Percentiles rank a stretch among this genome's conserved stretches.
Evolutionary conservation across 495 filamentous ascomycete species (phyloP).

Genomic region (Bacidia gigantensis): DNA sequence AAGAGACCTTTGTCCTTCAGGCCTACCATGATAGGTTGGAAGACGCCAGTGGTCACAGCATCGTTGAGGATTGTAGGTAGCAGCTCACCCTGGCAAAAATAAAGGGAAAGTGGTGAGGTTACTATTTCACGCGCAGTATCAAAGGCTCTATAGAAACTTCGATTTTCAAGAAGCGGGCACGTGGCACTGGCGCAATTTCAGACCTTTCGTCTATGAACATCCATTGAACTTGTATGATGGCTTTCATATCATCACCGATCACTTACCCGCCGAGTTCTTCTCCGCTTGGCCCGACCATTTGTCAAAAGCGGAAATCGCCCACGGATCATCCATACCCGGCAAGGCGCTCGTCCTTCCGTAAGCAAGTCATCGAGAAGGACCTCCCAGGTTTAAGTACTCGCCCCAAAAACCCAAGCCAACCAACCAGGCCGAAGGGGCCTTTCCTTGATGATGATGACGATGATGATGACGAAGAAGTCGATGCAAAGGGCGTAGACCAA

Average conservation of each 20-base stretch:
- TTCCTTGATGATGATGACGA: conserved; percentile 31
- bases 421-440: conserved; percentile 31
- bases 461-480: conserved; percentile 11
- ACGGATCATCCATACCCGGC: conserved; percentile 23
- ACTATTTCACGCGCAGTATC: no score
- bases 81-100: no score
- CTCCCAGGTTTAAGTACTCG: not conserved
- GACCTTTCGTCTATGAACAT: no score
- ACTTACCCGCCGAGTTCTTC: conserved; percentile 43
- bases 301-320: conserved; percentile 33
- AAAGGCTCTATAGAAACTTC: no score
- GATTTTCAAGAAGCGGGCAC: no score
- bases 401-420: not conserved
- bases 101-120: no score
- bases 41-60: no score
- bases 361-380: not conserved
- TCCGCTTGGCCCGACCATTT: conserved; percentile 22
- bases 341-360: conserved; percentile 12
- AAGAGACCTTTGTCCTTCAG: no score
- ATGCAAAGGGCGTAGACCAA: not conserved
- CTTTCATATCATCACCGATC: conserved; percentile 48
- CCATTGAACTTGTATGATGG: conserved; percentile 36
- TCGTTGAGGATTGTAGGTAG: no score
- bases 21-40: no score
- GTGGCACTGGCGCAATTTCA: no score